phyloP scores from a whole-genome alignment of 139 green algal genomes.

The Chlamydomonas eustigma region DNA sequence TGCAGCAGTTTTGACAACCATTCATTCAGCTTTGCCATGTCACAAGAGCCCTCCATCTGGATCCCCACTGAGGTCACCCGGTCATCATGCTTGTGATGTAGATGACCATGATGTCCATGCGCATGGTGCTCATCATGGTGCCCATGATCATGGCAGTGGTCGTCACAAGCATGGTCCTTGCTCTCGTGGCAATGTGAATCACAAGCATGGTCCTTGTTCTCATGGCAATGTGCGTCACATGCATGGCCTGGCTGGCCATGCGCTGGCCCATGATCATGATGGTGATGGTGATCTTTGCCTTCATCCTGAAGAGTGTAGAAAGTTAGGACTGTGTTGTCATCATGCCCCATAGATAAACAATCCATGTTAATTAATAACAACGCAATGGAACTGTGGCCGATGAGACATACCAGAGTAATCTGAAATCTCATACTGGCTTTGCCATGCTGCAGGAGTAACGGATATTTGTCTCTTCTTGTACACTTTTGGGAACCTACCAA shows the following conservation, averaged over 20 bases:
- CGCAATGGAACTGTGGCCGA: no score
- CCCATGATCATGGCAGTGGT: conserved; percentile 17
- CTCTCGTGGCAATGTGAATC: not conserved
- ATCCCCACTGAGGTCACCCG: conserved; percentile 33
- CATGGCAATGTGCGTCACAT: not conserved
- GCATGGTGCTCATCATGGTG: conserved; percentile 2
- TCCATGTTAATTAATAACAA: no score
- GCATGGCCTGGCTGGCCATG: not conserved
- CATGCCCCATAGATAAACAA: not conserved
- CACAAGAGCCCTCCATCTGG: conserved; percentile 52
- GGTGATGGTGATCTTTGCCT: conserved; percentile 5
- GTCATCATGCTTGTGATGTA: conserved; percentile 70
- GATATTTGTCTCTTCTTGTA: no score
- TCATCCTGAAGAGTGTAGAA: not conserved
- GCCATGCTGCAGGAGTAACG: no score
- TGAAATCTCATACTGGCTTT: no score
- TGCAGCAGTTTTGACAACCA: conserved; percentile 67
- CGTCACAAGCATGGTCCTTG: not conserved
- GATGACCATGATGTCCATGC: conserved; percentile 20
- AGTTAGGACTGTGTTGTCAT: conserved; percentile 3
- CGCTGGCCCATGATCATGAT: not conserved
- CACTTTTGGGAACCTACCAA: no score
- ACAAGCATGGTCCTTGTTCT: not conserved
- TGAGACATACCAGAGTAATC: no score
- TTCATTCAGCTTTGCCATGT: conserved; percentile 63